Evolutionary conservation across 1,284 basidiomycete genomes (phyloP).

Genomic region (Leucoagaricus sp.): DNA sequence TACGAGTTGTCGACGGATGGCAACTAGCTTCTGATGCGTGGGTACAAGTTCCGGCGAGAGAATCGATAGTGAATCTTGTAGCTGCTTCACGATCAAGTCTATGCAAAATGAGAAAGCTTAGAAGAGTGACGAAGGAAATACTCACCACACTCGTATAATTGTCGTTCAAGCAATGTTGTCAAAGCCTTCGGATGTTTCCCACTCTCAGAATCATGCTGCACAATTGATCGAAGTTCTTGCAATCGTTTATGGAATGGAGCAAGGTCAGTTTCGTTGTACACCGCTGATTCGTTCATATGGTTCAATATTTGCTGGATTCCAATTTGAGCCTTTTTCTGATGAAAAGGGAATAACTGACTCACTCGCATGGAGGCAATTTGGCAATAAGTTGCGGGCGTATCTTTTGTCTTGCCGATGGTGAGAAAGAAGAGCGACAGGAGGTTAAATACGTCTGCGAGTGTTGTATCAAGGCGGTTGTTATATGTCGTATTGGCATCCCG

Average conservation of each 20-base stretch:
- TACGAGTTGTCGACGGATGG: slow-evolving; percentile 86
- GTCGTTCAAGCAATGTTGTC: slow-evolving; percentile 88
- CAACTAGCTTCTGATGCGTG: slow-evolving; percentile 88
- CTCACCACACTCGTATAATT: slow-evolving; percentile 91
- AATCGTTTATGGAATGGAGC: slow-evolving; percentile 83
- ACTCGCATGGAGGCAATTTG: slow-evolving; percentile 94
- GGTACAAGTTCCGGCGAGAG: slow-evolving; percentile 88
- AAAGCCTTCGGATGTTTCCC: slow-evolving; percentile 87
- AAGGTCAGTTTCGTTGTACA: slow-evolving; percentile 90
- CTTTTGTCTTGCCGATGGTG: slow-evolving; percentile 91
- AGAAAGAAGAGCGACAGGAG: slow-evolving; percentile 91
- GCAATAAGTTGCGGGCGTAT: slow-evolving; percentile 91
- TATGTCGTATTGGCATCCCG: slow-evolving; percentile 77
- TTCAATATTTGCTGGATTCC: slow-evolving; percentile 84
- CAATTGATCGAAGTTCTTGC: slow-evolving; percentile 78
- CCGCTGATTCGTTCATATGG: slow-evolving; percentile 92
- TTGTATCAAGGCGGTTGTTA: slow-evolving; percentile 91
- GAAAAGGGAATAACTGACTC: slow-evolving; percentile 39
- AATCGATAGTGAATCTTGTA: slow-evolving; percentile 84
- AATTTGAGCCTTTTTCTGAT: slow-evolving; percentile 13
- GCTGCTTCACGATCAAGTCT: slow-evolving; percentile 78
- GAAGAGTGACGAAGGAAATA: slow-evolving; percentile 18
- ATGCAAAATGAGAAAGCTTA: slow-evolving; percentile 14
- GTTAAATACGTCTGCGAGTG: slow-evolving; percentile 91
- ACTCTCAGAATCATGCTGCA: slow-evolving; percentile 79